A percentile compares a stretch with the other conserved stretches of the same genome.
These are phyloP conservation scores for Venturia nashicola DNA, from an alignment of 2,329 filamentous ascomycete species.

Conservation along the genomic window DNA sequence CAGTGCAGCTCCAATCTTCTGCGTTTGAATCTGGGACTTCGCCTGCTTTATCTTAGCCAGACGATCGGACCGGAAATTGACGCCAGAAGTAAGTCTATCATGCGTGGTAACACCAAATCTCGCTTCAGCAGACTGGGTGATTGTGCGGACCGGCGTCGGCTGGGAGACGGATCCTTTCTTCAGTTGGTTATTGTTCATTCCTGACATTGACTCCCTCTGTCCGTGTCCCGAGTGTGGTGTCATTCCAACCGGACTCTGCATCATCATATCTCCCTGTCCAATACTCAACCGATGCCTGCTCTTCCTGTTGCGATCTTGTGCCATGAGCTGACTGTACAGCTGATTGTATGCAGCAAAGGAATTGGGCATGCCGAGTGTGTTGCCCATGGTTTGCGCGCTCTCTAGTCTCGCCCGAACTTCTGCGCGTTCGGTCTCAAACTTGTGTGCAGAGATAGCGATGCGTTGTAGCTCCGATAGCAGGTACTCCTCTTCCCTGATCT, in stretches of 20 bases:
- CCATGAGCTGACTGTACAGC: constrained; percentile 71
- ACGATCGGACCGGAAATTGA: constrained; percentile 79
- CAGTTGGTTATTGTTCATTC: constrained; percentile 17
- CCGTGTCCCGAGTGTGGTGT: constrained; percentile 17
- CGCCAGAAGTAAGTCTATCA: constrained; percentile 73
- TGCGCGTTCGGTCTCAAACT: constrained; percentile 74
- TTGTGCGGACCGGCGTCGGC: constrained; percentile 42
- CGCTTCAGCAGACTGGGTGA: constrained; percentile 62
- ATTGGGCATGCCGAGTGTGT: constrained; percentile 46
- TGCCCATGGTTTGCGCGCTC: constrained; percentile 34
- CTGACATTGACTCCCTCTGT: constrained; percentile 33
- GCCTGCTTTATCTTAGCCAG: constrained; percentile 67
- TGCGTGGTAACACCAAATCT: constrained; percentile 77
- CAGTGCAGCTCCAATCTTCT: constrained; percentile 61
- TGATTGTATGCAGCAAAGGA: constrained; percentile 54
- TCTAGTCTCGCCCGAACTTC: constrained; percentile 82
- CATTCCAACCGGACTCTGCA: constrained; percentile 2
- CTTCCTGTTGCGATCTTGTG: constrained; percentile 80
- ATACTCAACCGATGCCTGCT: constrained; percentile 40
- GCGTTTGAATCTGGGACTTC: constrained; percentile 63
- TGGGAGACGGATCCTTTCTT: constrained; percentile 31
- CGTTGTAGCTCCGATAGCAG: constrained; percentile 82
- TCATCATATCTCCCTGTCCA: constrained; percentile 22
- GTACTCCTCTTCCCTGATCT: constrained; percentile 84
- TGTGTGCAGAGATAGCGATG: constrained; percentile 76